A percentile compares a stretch with the other conserved stretches of the same genome.
Conservation (phyloP, 306 rosid species). For the Cucurbita ficifolia region DNA sequence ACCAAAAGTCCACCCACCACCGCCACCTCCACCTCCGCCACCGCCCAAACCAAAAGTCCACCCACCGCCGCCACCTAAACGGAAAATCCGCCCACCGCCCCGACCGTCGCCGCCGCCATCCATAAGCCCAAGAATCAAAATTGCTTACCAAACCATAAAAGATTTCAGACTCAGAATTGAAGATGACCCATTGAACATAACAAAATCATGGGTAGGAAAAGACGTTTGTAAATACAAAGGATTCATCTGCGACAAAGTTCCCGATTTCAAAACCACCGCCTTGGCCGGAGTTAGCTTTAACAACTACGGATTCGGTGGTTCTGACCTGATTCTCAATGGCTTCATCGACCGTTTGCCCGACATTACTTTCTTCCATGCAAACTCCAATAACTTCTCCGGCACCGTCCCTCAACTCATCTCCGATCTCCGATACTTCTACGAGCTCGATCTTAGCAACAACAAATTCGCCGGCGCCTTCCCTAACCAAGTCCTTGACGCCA, state of each 20-base stretch:
- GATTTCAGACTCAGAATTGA: background rate
- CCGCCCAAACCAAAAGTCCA: no score
- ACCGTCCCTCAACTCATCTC: background rate
- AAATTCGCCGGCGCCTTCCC: constrained; percentile 25
- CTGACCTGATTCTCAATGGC: background rate
- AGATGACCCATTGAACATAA: background rate
- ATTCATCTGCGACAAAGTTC: constrained; percentile 8
- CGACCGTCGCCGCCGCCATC: background rate
- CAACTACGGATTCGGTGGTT: background rate
- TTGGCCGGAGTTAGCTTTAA: constrained; percentile 52
- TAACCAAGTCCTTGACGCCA: background rate
- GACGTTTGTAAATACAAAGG: constrained; percentile 13
- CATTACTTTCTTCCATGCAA: constrained; percentile 50
- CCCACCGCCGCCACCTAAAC: background rate
- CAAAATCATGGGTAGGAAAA: background rate
- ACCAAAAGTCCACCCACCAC: background rate
- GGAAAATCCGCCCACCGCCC: constrained; percentile 12
- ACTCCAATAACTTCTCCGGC: constrained; percentile 49
- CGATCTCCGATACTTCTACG: constrained; percentile 21
- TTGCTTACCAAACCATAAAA: constrained; percentile 9
- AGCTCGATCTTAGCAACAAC: constrained; percentile 76
- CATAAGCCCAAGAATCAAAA: background rate
- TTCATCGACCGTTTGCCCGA: constrained; percentile 22
- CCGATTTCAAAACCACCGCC: background rate
- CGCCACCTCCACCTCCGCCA: background rate